These are phyloP conservation scores for Marasmius tenuissimus DNA, from an alignment of 1,284 basidiomycete genomes.

Conservation along the genomic window DNA sequence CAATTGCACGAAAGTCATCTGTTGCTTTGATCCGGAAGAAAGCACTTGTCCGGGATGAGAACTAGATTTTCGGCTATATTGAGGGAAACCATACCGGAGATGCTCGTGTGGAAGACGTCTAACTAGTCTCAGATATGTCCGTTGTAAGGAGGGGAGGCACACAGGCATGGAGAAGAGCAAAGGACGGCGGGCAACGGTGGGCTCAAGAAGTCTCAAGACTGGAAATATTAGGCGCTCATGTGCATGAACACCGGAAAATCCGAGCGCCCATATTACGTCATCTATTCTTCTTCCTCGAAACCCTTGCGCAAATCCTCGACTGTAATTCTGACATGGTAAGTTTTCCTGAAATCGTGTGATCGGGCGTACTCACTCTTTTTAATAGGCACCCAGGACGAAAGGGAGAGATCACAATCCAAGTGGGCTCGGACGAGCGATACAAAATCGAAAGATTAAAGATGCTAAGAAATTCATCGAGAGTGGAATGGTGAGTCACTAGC, in stretches of 20 bases:
- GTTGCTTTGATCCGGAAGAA: constrained; percentile 65
- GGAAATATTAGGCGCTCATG: no score
- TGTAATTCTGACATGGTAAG: not conserved
- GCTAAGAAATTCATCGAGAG: constrained; percentile 71
- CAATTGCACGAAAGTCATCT: constrained; percentile 53
- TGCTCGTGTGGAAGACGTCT: constrained; percentile 56
- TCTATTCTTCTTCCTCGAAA: no score
- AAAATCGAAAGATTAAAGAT: constrained; percentile 86
- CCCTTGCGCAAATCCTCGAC: not conserved
- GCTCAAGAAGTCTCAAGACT: no score
- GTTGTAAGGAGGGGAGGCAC: constrained; percentile 46
- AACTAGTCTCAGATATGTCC: constrained; percentile 51
- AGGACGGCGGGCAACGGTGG: no score
- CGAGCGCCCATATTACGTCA: no score
- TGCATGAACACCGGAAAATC: no score
- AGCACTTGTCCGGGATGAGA: constrained; percentile 40
- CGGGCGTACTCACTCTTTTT: constrained; percentile 1
- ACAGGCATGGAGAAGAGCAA: not conserved
- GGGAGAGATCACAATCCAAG: constrained; percentile 61
- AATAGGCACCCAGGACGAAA: constrained; percentile 44
- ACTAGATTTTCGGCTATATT: not conserved
- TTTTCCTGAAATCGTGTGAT: not conserved
- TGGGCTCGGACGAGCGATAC: constrained; percentile 88
- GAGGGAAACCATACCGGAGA: constrained; percentile 45
- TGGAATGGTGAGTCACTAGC: constrained; percentile 57